phyloP scores from a whole-genome alignment of 306 rosid genomes.

The Chamaecrista fasciculata region DNA sequence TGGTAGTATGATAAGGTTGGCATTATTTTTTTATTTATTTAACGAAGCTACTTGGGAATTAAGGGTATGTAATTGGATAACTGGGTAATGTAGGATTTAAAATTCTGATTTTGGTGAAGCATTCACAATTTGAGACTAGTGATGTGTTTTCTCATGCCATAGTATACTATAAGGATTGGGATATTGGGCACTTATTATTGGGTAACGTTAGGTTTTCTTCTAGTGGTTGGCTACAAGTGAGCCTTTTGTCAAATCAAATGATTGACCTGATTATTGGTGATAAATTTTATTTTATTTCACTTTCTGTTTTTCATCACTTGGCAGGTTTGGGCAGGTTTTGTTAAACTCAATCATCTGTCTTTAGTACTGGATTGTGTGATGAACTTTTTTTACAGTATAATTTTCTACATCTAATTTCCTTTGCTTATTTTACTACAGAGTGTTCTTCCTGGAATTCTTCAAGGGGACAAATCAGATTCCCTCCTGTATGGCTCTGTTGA shows the following conservation, averaged over 20 bases:
- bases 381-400: slow-evolving; percentile 17
- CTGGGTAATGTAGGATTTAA: neutral
- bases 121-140: neutral
- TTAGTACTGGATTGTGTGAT: neutral
- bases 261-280: neutral
- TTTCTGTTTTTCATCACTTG: neutral
- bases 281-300: neutral
- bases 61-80: neutral
- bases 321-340: neutral
- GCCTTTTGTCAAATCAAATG: neutral
- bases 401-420: slow-evolving; percentile 10
- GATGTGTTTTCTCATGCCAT: neutral
- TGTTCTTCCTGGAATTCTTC: slow-evolving; percentile 98
- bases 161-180: neutral
- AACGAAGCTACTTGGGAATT: neutral
- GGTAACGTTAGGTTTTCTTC: neutral
- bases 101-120: neutral
- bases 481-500: slow-evolving; percentile 98
- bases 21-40: neutral
- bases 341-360: slow-evolving; percentile 7
- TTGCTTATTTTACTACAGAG: slow-evolving; percentile 57
- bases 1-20: neutral
- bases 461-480: slow-evolving; percentile 97
- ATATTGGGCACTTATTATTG: neutral
- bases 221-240: neutral